Evolutionary conservation across 2,329 filamentous ascomycete genomes (phyloP), one percentile per base, ranked within the genome.

Genomic region (Chrysosporium keratinophilum): DNA sequence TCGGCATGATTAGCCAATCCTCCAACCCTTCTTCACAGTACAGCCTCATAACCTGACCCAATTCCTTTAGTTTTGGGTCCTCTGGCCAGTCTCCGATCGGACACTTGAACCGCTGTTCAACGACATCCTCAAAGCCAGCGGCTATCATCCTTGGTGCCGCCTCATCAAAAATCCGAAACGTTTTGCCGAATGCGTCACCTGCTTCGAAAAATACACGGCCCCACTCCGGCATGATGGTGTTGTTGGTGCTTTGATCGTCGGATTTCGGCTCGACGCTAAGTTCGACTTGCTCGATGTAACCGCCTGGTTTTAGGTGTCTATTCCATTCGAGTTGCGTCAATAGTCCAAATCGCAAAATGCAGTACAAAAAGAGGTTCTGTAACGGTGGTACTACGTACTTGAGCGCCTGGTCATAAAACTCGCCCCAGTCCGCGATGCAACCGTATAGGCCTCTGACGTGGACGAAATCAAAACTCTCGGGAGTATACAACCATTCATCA

Each of bases 41-140:
- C 15, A 55, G 17, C 6, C 48, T 46, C 40, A 47, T 55, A 28
- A 45, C 49, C 44, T 41, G 34, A 5, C 56, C 56, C 9, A 57
- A 20, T 17, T 50, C 43, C 31, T 57, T 55, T 15, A 43, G 20
- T 10, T 33, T 40, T 12, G 53, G 41, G 19, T 51, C 23, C 11
- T 43, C 40, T 23, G 59, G 58, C 73, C 72, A 75, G 9, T 67
- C 64, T 2, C 70, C 70, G 14, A 74, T 62, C 0, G 73, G 72
- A 65, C 70, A 69, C 50, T 71, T 70, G 59, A 66, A 73, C 35
- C 61, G 61, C 54, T 61, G 61, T 60, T 74, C 70, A 9, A 69
- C 65, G 1, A 77, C 68, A 56, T 76, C 69, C 3, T 68, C 68
- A 58, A 77, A 77, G 1, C 75, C 75, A 7, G 65, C 62, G 15